Evolutionary conservation across 176 grass and related monocot species (phyloP).

Genomic region (Neostapfia colusana): DNA sequence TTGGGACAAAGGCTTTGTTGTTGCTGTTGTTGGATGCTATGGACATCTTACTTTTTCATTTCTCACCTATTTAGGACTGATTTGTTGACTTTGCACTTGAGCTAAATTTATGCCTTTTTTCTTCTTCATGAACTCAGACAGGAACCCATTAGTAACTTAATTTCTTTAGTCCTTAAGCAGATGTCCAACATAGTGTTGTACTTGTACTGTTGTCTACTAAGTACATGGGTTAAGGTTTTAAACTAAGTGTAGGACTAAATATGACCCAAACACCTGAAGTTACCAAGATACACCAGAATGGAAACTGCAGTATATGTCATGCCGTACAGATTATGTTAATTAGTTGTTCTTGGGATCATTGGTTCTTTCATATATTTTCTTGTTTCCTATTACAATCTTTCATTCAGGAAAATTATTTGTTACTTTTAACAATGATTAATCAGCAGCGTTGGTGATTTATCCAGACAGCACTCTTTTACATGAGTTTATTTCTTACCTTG

Average conservation of each 20-base stretch:
- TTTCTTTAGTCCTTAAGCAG: conserved; percentile 16
- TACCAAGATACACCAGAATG: not conserved
- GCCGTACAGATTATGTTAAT: not conserved
- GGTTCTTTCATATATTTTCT: conserved; percentile 11
- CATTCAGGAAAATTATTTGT: not conserved
- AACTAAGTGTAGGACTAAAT: conserved; percentile 21
- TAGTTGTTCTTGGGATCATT: not conserved
- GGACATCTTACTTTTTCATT: not conserved
- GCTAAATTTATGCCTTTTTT: conserved; percentile 16
- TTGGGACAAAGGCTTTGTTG: too few species aligned
- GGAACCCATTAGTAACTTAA: not conserved
- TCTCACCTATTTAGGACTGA: not conserved
- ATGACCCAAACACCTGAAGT: not conserved
- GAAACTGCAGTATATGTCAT: not conserved
- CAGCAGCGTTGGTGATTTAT: conserved; percentile 11
- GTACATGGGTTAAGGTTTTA: conserved; percentile 3
- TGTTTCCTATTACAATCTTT: not conserved
- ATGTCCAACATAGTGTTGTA: not conserved
- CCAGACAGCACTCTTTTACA: not conserved
- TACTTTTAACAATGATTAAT: not conserved
- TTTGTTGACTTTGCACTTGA: conserved; percentile 1
- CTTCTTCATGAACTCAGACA: not conserved
- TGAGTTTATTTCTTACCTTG: conserved; percentile 17
- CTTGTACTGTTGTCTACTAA: not conserved
- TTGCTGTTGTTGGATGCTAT: too few species aligned